Evolutionary conservation across 176 grass and related monocot genomes (phyloP).

Genomic region (Zoysia japonica): DNA sequence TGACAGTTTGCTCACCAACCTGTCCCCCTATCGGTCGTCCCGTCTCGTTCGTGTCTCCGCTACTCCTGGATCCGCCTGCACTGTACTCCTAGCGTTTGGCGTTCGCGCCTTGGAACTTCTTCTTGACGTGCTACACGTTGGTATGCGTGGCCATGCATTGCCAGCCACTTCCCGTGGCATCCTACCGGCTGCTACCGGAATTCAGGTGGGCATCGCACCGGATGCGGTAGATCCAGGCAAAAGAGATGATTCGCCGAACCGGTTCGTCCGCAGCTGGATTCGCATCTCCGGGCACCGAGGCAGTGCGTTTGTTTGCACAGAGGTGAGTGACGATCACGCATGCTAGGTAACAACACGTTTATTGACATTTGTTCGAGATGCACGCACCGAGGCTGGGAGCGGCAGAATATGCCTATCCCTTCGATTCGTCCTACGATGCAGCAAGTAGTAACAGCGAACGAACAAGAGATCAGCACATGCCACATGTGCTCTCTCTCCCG

Average conservation of each 20-base stretch:
- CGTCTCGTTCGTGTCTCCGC: too few relatives aligned
- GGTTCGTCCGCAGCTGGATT: conserved; percentile 23
- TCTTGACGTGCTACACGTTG: background rate
- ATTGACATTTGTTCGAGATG: conserved; percentile 34
- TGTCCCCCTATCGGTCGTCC: background rate
- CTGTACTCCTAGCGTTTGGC: too few relatives aligned
- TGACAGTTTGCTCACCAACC: conserved; percentile 26
- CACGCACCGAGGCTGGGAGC: background rate
- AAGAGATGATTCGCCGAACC: conserved; percentile 12
- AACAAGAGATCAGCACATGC: too few relatives aligned
- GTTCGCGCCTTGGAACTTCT: too few relatives aligned
- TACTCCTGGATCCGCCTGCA: too few relatives aligned
- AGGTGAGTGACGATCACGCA: background rate
- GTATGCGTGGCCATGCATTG: too few relatives aligned
- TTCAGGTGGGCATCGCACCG: background rate
- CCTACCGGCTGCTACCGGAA: too few relatives aligned
- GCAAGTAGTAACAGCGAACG: too few relatives aligned
- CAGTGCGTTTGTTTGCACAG: background rate
- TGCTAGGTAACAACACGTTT: background rate
- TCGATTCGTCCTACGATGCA: background rate
- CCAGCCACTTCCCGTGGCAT: too few relatives aligned
- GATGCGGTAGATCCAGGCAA: conserved; percentile 21
- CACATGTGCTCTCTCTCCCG: too few relatives aligned
- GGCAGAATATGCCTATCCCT: background rate
- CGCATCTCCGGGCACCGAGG: background rate